A percentile compares a stretch with the other conserved stretches of the same genome.
These are phyloP conservation scores for Phytophthora macrochlamydospora DNA, from an alignment of 352 stramenopile genomes.

Conservation along the genomic window DNA sequence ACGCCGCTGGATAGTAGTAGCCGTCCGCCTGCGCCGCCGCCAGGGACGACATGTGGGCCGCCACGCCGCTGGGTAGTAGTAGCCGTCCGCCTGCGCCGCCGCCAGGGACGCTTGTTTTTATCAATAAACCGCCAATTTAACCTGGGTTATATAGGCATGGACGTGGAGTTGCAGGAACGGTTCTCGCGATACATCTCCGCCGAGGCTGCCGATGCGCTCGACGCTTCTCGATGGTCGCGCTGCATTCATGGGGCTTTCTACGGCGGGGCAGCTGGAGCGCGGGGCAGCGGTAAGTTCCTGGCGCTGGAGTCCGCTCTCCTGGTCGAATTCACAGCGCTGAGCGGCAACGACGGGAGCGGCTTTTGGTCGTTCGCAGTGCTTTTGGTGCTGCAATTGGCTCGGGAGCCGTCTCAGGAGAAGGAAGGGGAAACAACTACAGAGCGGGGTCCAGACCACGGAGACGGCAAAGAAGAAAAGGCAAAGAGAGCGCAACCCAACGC, in stretches of 20 bases:
- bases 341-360: not conserved
- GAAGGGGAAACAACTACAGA: not conserved
- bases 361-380: conserved; percentile 49
- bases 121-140: too few species aligned
- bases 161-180: too few species aligned
- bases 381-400: conserved; percentile 45
- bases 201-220: not conserved
- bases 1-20: conserved; percentile 97
- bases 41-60: conserved; percentile 92
- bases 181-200: too few species aligned
- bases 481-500: conserved; percentile 48
- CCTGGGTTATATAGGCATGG: too few species aligned
- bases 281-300: conserved; percentile 55
- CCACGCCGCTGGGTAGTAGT: too few species aligned
- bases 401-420: conserved; percentile 8
- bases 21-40: conserved; percentile 97
- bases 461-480: conserved; percentile 32
- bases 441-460: conserved; percentile 8
- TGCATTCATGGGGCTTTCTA: conserved; percentile 47
- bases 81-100: too few species aligned
- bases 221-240: conserved; percentile 20
- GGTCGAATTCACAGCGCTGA: conserved; percentile 32
- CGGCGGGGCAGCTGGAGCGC: not conserved
- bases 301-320: conserved; percentile 50
- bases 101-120: too few species aligned